A percentile compares a stretch with the other conserved stretches of the same genome.
These are phyloP conservation scores for Oryza officinalis DNA, from an alignment of 176 grass and related monocot species.

Conservation along the genomic window DNA sequence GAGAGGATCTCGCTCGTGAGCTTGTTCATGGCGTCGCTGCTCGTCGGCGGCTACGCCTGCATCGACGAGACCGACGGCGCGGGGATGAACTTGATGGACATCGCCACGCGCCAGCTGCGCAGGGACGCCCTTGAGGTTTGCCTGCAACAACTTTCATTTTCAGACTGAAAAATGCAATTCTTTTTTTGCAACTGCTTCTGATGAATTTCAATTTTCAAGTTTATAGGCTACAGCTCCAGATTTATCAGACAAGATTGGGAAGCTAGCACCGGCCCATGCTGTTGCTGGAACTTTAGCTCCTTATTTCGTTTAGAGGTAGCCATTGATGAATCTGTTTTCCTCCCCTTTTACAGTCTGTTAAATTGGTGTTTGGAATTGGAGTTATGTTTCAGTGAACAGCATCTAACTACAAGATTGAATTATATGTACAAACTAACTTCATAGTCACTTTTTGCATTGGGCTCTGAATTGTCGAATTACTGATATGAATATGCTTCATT, in stretches of 20 bases:
- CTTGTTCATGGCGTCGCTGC: conserved; percentile 80
- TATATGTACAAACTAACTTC: no score
- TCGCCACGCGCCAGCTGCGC: conserved; percentile 52
- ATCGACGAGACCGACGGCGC: conserved; percentile 87
- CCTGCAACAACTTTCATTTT: conserved; percentile 9
- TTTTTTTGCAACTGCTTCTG: not conserved
- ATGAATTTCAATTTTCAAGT: not conserved
- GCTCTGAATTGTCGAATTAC: no score
- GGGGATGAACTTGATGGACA: conserved; percentile 96
- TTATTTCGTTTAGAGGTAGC: no score
- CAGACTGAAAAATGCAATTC: not conserved
- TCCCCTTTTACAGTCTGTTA: no score
- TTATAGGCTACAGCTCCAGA: conserved; percentile 74
- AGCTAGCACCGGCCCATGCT: conserved; percentile 63
- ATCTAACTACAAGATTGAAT: no score
- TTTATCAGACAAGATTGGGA: conserved; percentile 69
- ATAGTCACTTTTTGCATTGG: no score
- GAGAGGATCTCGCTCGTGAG: conserved; percentile 85
- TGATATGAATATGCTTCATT: no score
- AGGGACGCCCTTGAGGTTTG: conserved; percentile 62
- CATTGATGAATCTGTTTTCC: no score
- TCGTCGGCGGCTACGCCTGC: conserved; percentile 71
- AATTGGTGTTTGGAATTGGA: no score
- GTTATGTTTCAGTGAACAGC: no score
- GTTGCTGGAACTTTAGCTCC: conserved; percentile 51